Base-by-base conservation (phyloP, 352 stramenopile species). In the Phytophthora macrochlamydospora region DNA sequence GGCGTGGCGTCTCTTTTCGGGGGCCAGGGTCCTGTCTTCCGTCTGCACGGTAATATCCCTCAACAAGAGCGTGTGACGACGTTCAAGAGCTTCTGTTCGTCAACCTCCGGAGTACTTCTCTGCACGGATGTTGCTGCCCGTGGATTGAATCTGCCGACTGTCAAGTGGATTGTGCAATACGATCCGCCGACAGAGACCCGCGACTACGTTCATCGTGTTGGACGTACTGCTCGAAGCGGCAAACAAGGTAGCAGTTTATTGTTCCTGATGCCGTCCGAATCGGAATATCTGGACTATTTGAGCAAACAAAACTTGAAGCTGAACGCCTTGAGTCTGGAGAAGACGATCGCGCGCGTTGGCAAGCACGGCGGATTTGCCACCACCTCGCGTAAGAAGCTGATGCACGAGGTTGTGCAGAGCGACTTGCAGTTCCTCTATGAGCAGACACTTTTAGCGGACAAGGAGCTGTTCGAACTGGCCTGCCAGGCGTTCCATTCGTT, bases 121-220 rank as follows among this genome's bases (percentile, higher is more conserved):
- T 98, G 97, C 33, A 99, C 98, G 9, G 98, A 99, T 84, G 97
- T 99, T 12, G 97, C 97, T 6, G 93, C 97, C 12, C 89, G 98
- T 68, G 98, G 98, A 50, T 82, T 99, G 13, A 98, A 99, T 78
- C 96, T 99, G 78, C 91, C 90, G 28, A 95, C 98, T 37, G 96
- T 99, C 14, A 96, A 96, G 48, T 94, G 93, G 85, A 94, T 97
- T 79, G 94, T 99, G 43, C 98, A 99, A 69, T 99, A 99, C 79
- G 97, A 99, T 75, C 91, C 98, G 37, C 97, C 98, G 12, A 98
- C 92, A 35, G 98, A 99, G 82, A 98, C 98, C 40, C 97, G 99
- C 52, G 94, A 98, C 76, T 99, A 99, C 77, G 97, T 99, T 9
- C 98, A 99, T 83, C 90, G 98, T 65, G 99, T 99, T 67, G 98